Percentiles rank a stretch among this genome's conserved stretches.
Conservation (phyloP, 2,329 filamentous ascomycete species). For the Ceratocystis albifundus region DNA sequence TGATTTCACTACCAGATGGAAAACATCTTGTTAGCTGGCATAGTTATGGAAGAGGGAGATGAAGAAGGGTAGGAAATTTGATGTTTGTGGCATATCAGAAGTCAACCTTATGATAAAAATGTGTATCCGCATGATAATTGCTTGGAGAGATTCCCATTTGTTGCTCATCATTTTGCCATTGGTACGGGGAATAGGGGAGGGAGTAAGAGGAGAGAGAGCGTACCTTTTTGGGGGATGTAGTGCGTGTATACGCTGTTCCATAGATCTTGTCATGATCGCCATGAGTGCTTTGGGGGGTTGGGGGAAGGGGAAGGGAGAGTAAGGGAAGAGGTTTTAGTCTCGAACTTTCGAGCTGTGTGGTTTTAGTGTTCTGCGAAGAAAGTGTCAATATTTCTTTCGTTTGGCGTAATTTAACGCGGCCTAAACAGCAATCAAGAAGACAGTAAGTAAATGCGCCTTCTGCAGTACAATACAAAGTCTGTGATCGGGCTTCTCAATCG, state of each 20-base stretch:
- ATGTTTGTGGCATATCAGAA: conserved; percentile 36
- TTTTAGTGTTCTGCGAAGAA: too few species aligned
- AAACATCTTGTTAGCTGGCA: background rate
- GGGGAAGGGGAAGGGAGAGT: background rate
- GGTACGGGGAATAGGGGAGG: conserved; percentile 16
- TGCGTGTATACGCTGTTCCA: conserved; percentile 71
- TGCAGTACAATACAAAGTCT: too few species aligned
- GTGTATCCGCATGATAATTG: conserved; percentile 72
- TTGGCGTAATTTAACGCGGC: too few species aligned
- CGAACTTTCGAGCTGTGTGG: too few species aligned
- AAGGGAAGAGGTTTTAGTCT: background rate
- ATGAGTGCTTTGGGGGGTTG: background rate
- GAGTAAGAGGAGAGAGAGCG: conserved; percentile 28
- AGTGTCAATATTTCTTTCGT: too few species aligned
- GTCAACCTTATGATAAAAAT: conserved; percentile 55
- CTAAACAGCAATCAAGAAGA: too few species aligned
- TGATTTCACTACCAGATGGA: conserved; percentile 64
- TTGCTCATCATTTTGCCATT: conserved; percentile 53
- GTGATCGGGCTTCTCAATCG: too few species aligned
- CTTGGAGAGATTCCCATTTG: conserved; percentile 99
- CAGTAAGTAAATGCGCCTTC: too few species aligned
- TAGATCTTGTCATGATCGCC: conserved; percentile 40
- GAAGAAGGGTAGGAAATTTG: background rate
- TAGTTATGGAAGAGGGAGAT: background rate
- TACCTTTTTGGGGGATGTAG: conserved; percentile 86